Base-by-base conservation (phyloP, 257 asterid genomes). In the Solanum lignicaule region DNA sequence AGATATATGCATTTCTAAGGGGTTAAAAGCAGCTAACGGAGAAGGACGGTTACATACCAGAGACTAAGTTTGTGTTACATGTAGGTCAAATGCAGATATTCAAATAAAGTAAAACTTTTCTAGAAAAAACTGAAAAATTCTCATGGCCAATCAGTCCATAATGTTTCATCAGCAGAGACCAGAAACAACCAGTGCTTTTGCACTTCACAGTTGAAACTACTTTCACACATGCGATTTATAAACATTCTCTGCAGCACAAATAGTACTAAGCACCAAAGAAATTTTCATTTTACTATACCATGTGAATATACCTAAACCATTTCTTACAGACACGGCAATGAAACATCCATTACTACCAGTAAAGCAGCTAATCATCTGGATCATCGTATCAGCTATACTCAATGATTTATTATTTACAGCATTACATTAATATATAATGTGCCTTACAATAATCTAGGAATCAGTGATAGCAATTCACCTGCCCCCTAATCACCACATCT, bases 61-160 rank as follows among this genome's bases (percentile, higher is more conserved):
- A 96, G 79, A 83, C 90, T n/a, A 96, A 90, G 88, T 93, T 91
- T 58, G 98, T 96, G 93, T 96, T 96, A 65, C 99, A 96, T 89
- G 99, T 27, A 87, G 85, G 68, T 21, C 29, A 21, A 21, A 9
- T 11, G 15, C 29, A 62, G 15, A n/a, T 62, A 23, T 62, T 62
- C 14, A 62, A 62, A 62, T 62, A 62, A 10, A 62, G 16, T 9
- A n/a, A 62, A 62, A 23, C 27, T 9, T 4, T 23, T 62, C 29
- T 23, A 62, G 69, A 62, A 62, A 62, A 62, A 23, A 23, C 7
- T 23, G 7, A 10, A 10, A 9, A n/a, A 9, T 62, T 62, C 72
- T n/a, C 32, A 65, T n/a, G 31, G 84, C 11, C 84, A 43, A 21
- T 65, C 58, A 32, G 82, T 60, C 66, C 82, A 86, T 10, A 3